A percentile compares a stretch with the other conserved stretches of the same genome.
Conservation (phyloP, 306 rosid genomes). For the Prunus kanzakura region DNA sequence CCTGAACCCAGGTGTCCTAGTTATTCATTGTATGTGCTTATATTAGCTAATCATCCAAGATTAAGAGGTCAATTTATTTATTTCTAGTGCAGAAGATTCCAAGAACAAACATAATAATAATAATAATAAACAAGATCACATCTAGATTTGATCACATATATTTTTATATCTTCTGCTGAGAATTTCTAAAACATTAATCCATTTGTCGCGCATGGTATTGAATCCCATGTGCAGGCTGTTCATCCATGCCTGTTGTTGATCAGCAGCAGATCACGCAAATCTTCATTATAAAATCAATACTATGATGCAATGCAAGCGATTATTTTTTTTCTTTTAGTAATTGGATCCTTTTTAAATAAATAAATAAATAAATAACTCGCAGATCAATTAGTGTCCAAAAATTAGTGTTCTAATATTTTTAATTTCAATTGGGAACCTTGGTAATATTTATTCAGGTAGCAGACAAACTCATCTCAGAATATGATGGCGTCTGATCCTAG, state of each 20-base stretch:
- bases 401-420: background rate
- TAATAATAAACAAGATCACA: background rate
- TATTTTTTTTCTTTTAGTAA: background rate
- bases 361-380: too few species aligned
- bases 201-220: conserved; percentile 1
- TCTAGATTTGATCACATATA: background rate
- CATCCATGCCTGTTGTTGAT: conserved; percentile 1
- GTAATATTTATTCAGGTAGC: background rate
- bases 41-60: background rate
- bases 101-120: background rate
- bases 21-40: background rate
- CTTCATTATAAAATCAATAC: background rate
- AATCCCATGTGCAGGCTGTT: background rate
- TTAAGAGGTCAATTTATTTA: background rate
- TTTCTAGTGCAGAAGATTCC: background rate
- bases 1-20: background rate
- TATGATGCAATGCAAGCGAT: too few species aligned
- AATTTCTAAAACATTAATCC: background rate
- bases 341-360: too few species aligned
- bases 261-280: background rate
- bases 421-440: background rate
- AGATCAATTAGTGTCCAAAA: too few species aligned
- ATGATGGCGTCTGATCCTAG: conserved; percentile 7
- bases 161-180: background rate
- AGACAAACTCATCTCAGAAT: background rate